Evolutionary conservation across 345 rosid genomes (phyloP).

Genomic region (Linum usitatissimum): DNA sequence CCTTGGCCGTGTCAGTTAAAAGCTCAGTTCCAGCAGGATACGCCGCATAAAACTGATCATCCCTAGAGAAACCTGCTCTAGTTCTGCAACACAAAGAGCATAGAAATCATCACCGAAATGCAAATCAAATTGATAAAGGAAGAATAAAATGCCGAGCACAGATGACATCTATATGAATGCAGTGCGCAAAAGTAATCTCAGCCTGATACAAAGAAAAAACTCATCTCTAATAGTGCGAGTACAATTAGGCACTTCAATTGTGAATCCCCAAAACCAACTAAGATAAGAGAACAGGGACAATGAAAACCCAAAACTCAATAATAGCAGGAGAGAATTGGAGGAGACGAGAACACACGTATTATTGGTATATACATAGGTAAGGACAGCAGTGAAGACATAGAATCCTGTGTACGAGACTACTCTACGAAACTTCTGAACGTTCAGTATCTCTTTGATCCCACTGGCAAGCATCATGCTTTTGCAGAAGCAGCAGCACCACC

Average conservation of each 20-base stretch:
- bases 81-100: conserved; percentile 39
- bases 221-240: not conserved
- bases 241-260: not conserved
- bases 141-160: not conserved
- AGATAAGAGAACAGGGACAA: not conserved
- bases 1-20: conserved; percentile 68
- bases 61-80: conserved; percentile 83
- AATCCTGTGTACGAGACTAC: conserved; percentile 61
- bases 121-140: not conserved
- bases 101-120: not conserved
- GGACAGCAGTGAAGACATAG: conserved; percentile 45
- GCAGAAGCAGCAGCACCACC: not conserved
- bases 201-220: no score
- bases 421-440: conserved; percentile 77
- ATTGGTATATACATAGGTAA: conserved; percentile 61
- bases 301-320: not conserved
- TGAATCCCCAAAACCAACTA: conserved; percentile 5
- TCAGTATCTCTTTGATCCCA: conserved; percentile 41
- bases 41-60: conserved; percentile 78
- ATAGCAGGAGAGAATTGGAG: not conserved
- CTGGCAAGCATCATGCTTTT: conserved; percentile 27
- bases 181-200: not conserved
- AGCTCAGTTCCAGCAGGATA: conserved; percentile 95
- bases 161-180: not conserved
- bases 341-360: conserved; percentile 52